phyloP scores from a whole-genome alignment of 148 eudicot genomes.

The Polygonum maritimum region DNA sequence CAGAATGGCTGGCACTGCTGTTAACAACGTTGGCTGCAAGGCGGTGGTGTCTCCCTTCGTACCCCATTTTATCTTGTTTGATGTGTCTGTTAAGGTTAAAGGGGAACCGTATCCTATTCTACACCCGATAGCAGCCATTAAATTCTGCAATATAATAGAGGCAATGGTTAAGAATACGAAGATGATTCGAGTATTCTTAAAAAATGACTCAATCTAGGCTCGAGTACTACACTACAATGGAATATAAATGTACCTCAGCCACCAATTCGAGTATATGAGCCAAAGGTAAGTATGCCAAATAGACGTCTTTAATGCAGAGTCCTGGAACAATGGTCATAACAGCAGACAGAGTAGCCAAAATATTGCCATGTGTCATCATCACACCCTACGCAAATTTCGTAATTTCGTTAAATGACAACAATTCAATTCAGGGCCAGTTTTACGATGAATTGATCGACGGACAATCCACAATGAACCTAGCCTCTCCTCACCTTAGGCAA shows the following conservation, averaged over 20 bases:
- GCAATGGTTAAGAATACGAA: background rate
- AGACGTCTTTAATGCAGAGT: slow-evolving; percentile 64
- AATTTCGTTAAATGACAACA: background rate
- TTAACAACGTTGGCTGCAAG: slow-evolving; percentile 74
- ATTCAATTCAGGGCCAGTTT: background rate
- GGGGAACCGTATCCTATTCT: slow-evolving; percentile 93
- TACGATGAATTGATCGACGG: background rate
- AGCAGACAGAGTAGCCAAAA: slow-evolving; percentile 85
- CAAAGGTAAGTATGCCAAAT: slow-evolving; percentile 84
- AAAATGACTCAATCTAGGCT: background rate
- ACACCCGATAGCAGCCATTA: slow-evolving; percentile 71
- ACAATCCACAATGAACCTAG: background rate
- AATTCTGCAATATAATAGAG: slow-evolving; percentile 41
- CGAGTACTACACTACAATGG: background rate
- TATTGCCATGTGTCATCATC: slow-evolving; percentile 95
- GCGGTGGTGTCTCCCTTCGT: slow-evolving; percentile 88
- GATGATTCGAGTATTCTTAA: background rate
- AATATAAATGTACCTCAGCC: slow-evolving; percentile 57
- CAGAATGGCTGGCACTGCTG: slow-evolving; percentile 92
- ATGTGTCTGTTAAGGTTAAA: slow-evolving; percentile 84
- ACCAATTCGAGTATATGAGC: slow-evolving; percentile 95
- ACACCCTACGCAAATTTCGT: slow-evolving; percentile 93
- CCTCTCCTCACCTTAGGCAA: slow-evolving; percentile 66
- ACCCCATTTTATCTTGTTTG: slow-evolving; percentile 81
- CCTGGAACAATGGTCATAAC: slow-evolving; percentile 82